These are phyloP conservation scores for Acacia crassicarpa DNA, from an alignment of 306 rosid genomes.

Conservation along the genomic window DNA sequence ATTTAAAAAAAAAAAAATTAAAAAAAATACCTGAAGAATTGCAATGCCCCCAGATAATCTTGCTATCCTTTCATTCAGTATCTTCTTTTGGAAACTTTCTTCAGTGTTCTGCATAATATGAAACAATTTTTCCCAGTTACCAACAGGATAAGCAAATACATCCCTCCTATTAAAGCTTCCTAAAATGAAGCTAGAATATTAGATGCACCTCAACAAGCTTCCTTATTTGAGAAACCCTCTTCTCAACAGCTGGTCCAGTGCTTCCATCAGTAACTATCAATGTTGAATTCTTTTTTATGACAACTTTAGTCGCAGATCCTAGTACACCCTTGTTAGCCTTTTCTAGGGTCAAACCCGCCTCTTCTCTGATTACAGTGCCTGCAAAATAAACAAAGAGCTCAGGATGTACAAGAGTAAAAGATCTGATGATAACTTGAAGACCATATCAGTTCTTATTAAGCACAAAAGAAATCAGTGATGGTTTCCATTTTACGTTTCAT, in stretches of 20 bases:
- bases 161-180: constrained; percentile 1
- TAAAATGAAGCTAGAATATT: constrained; percentile 16
- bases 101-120: constrained; percentile 67
- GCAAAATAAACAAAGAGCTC: constrained; percentile 25
- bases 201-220: constrained; percentile 67
- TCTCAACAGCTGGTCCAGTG: constrained; percentile 61
- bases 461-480: background rate
- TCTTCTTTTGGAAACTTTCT: constrained; percentile 80
- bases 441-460: background rate
- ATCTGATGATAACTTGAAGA: constrained; percentile 18
- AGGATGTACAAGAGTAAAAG: constrained; percentile 17
- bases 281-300: constrained; percentile 81
- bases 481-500: constrained; percentile 13
- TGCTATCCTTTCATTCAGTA: constrained; percentile 82
- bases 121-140: constrained; percentile 12
- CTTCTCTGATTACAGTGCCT: constrained; percentile 93
- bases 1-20: no score
- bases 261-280: constrained; percentile 81
- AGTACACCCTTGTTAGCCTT: constrained; percentile 57
- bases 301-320: constrained; percentile 72
- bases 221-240: constrained; percentile 67
- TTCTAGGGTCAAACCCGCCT: constrained; percentile 73
- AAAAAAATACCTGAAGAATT: constrained; percentile 69
- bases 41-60: constrained; percentile 87
- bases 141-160: background rate